phyloP scores from a whole-genome alignment of 148 eudicot species.

The Agrostemma githago region DNA sequence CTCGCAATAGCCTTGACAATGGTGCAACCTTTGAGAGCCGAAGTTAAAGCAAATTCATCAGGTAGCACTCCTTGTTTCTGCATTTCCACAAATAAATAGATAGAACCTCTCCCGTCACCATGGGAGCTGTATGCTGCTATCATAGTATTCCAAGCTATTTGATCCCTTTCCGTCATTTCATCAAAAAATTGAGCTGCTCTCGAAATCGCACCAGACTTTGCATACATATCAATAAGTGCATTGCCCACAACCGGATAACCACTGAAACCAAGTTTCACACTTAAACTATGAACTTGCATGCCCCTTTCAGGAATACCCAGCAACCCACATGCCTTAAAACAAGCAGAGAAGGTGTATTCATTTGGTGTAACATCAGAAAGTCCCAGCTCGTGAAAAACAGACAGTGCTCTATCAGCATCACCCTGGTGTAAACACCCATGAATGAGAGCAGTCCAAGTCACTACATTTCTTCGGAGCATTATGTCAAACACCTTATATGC shows the following conservation, averaged over 20 bases:
- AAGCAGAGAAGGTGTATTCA: constrained; percentile 64
- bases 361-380: constrained; percentile 52
- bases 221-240: constrained; percentile 76
- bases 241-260: constrained; percentile 60
- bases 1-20: constrained; percentile 32
- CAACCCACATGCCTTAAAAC: constrained; percentile 61
- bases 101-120: constrained; percentile 35
- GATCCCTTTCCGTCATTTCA: constrained; percentile 38
- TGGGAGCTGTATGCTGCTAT: constrained; percentile 55
- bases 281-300: constrained; percentile 62
- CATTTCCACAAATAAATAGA: constrained; percentile 44
- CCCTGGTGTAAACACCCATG: constrained; percentile 51
- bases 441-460: constrained; percentile 52
- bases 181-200: constrained; percentile 46
- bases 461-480: constrained; percentile 56
- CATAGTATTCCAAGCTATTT: constrained; percentile 76
- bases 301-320: constrained; percentile 42
- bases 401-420: constrained; percentile 36
- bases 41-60: constrained; percentile 68
- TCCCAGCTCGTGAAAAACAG: constrained; percentile 41
- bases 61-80: constrained; percentile 43
- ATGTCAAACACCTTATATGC: constrained; percentile 47
- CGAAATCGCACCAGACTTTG: constrained; percentile 54
- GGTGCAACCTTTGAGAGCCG: constrained; percentile 71
- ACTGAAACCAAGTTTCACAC: constrained; percentile 53